phyloP scores from a whole-genome alignment of 192 early-diverging fungal genomes.

The Coemansia sp. region DNA sequence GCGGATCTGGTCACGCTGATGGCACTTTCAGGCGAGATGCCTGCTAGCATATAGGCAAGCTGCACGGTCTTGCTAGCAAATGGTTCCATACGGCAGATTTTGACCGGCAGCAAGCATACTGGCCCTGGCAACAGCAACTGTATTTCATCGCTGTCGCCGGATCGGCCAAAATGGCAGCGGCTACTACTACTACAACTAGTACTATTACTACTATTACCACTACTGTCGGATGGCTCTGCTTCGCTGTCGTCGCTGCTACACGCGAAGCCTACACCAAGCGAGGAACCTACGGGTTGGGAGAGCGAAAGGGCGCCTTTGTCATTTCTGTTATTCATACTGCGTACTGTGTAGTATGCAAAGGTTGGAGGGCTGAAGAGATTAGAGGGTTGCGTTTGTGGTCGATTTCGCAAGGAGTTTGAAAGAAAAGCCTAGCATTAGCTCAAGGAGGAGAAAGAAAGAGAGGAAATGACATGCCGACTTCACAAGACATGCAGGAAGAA shows the following conservation, averaged over 20 bases:
- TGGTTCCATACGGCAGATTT: background rate
- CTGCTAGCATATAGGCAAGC: background rate
- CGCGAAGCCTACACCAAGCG: background rate
- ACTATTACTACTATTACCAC: background rate
- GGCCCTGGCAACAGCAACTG: background rate
- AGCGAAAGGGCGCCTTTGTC: conserved; percentile 8
- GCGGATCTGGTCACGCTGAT: background rate
- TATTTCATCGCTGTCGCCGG: background rate
- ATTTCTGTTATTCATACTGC: conserved; percentile 15
- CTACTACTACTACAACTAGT: background rate
- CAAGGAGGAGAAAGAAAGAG: too few relatives aligned
- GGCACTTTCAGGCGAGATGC: too few relatives aligned
- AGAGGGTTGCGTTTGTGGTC: background rate
- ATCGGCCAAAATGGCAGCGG: too few relatives aligned
- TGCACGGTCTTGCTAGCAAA: background rate
- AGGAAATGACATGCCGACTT: too few relatives aligned
- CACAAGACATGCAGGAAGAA: too few relatives aligned
- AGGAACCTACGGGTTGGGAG: conserved; percentile 3
- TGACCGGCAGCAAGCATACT: background rate
- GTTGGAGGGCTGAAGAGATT: background rate
- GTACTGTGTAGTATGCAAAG: background rate
- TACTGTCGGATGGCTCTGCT: background rate
- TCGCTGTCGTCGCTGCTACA: conserved; percentile 2
- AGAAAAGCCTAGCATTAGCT: too few relatives aligned
- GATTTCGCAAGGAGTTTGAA: background rate